These are phyloP conservation scores for Nemania sp. DNA, from an alignment of 2,329 filamentous ascomycete genomes.

Conservation along the genomic window DNA sequence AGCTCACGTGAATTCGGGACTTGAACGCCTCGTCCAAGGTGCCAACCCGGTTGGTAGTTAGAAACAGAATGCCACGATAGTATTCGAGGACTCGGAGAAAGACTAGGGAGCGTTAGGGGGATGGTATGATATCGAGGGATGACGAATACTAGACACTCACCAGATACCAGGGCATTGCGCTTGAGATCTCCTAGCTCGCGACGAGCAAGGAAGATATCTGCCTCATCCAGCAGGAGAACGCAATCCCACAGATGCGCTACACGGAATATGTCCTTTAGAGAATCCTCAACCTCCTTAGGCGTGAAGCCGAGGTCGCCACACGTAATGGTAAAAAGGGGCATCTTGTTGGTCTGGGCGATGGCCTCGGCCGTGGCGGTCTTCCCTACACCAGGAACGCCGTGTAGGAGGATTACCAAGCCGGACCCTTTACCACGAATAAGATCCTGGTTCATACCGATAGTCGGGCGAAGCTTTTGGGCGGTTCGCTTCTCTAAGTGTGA, in stretches of 20 bases:
- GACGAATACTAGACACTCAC: not conserved
- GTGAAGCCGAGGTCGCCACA: slow-evolving; percentile 14
- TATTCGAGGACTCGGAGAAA: slow-evolving; percentile 26
- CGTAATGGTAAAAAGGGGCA: slow-evolving; percentile 18
- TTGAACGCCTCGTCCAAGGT: slow-evolving; percentile 16
- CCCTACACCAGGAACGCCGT: slow-evolving; percentile 21
- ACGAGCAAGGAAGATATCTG: slow-evolving; percentile 9
- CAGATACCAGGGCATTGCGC: slow-evolving; percentile 25
- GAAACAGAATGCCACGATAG: slow-evolving; percentile 21
- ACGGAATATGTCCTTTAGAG: slow-evolving; percentile 4
- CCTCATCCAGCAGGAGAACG: slow-evolving; percentile 22
- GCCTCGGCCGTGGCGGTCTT: slow-evolving; percentile 25
- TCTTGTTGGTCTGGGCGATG: slow-evolving; percentile 1
- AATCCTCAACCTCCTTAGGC: not conserved
- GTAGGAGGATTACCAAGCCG: slow-evolving; percentile 21
- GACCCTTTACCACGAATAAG: slow-evolving; percentile 16
- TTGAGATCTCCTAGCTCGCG: slow-evolving; percentile 1
- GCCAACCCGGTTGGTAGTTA: slow-evolving; percentile 20
- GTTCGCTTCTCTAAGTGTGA: slow-evolving; percentile 5
- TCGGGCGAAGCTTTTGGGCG: not conserved
- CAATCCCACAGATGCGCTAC: slow-evolving; percentile 17
- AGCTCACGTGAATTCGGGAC: slow-evolving; percentile 20
- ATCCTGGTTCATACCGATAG: slow-evolving; percentile 11
- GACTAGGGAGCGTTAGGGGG: not conserved
- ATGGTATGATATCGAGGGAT: not conserved